These are phyloP conservation scores for Trichoderma virens DNA, from an alignment of 495 filamentous ascomycete species.

Conservation along the genomic window DNA sequence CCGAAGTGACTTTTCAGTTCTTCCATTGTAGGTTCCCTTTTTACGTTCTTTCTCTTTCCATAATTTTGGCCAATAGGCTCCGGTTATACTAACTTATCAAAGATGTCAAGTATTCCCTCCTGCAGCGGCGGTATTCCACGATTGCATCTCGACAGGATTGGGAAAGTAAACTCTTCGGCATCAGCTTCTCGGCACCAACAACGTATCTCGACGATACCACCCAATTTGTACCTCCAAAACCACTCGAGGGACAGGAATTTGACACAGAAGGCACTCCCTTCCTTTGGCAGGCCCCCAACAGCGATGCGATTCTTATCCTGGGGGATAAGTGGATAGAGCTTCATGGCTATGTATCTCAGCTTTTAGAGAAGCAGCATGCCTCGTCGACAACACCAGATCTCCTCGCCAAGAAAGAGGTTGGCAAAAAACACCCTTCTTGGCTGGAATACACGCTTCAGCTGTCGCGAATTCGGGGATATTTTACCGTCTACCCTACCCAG, in stretches of 20 bases:
- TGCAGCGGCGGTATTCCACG: slow-evolving; percentile 67
- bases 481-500: slow-evolving; percentile 62
- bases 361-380: slow-evolving; percentile 38
- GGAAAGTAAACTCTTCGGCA: slow-evolving; percentile 53
- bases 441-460: slow-evolving; percentile 69
- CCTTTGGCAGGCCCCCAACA: slow-evolving; percentile 74
- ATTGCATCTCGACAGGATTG: slow-evolving; percentile 33
- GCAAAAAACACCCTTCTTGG: slow-evolving; percentile 63
- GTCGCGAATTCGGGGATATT: slow-evolving; percentile 63
- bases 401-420: slow-evolving; percentile 41
- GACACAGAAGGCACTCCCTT: slow-evolving; percentile 45
- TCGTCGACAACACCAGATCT: slow-evolving; percentile 23
- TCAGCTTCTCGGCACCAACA: slow-evolving; percentile 67
- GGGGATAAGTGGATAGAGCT: slow-evolving; percentile 78
- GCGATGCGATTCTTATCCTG: slow-evolving; percentile 70
- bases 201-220: slow-evolving; percentile 48
- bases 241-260: slow-evolving; percentile 17
- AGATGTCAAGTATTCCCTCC: slow-evolving; percentile 59
- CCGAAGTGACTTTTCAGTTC: slow-evolving; percentile 64
- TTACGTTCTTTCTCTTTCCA: background rate
- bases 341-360: slow-evolving; percentile 60
- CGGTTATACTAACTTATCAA: background rate
- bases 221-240: slow-evolving; percentile 43
- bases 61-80: background rate
- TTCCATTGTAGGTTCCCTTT: slow-evolving; percentile 74